Evolutionary conservation across 1,139 yeast genomes (phyloP).

Genomic region (Magnusiomyces starmeri): DNA sequence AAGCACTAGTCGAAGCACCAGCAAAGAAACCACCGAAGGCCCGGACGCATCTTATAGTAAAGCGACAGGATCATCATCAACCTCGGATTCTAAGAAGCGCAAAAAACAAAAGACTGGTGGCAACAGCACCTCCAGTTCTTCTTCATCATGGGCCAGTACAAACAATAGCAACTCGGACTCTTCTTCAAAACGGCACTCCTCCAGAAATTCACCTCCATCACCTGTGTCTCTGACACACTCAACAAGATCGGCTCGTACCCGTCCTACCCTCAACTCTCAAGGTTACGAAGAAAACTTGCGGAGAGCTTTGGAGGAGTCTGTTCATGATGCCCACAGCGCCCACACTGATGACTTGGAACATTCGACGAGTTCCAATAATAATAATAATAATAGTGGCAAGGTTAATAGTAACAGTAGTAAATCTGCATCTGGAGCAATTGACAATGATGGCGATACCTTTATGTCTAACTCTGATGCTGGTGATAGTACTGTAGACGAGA

Average conservation of each 20-base stretch:
- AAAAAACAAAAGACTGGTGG: neutral
- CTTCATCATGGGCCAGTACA: neutral
- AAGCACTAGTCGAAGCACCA: neutral
- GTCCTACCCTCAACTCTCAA: conserved; percentile 12
- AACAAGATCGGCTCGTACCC: conserved; percentile 9
- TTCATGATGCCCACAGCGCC: conserved; percentile 39
- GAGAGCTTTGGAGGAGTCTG: conserved; percentile 65
- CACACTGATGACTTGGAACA: conserved; percentile 8
- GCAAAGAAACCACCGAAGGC: neutral
- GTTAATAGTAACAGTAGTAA: neutral
- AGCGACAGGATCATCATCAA: too few species aligned
- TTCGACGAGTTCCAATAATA: too few species aligned
- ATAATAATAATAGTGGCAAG: neutral
- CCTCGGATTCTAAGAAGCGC: neutral
- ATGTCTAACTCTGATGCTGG: neutral
- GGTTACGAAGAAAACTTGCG: conserved; percentile 62
- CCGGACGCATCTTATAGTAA: neutral
- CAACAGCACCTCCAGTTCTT: neutral
- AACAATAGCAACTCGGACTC: neutral
- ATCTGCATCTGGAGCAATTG: neutral
- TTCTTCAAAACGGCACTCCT: neutral
- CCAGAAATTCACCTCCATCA: conserved; percentile 1
- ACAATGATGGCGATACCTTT: neutral
- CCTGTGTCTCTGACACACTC: conserved; percentile 17
- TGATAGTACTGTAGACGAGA: neutral